These are phyloP conservation scores for Tricholoma sp. DNA, from an alignment of 768 basidiomycete species.

Conservation along the genomic window DNA sequence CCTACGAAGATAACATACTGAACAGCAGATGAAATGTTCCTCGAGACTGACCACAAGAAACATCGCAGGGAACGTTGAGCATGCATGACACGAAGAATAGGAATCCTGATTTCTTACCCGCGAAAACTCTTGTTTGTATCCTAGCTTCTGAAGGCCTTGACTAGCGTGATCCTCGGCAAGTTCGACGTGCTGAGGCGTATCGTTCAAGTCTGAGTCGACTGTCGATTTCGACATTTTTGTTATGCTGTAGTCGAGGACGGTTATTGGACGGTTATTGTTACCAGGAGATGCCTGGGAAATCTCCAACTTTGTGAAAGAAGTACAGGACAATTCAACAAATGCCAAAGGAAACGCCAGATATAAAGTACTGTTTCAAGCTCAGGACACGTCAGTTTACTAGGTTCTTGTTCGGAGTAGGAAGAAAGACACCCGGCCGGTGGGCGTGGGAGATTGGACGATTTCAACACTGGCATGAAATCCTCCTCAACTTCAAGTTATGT, in stretches of 20 bases:
- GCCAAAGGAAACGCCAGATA: no score
- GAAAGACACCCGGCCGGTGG: no score
- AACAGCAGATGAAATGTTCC: conserved; percentile 50
- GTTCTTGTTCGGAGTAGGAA: no score
- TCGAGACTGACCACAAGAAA: conserved; percentile 30
- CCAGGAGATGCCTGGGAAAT: no score
- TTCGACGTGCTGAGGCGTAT: neutral
- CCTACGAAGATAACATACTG: conserved; percentile 30
- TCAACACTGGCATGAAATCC: no score
- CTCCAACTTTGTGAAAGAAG: no score
- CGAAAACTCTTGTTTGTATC: conserved; percentile 52
- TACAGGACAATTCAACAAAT: no score
- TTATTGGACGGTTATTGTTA: no score
- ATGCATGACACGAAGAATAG: neutral
- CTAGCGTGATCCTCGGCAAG: conserved; percentile 8
- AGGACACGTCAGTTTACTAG: no score
- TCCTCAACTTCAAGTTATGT: no score
- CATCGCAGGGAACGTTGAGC: neutral
- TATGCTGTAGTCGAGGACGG: neutral
- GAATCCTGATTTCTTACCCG: conserved; percentile 27
- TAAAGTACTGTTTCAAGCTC: no score
- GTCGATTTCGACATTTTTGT: neutral
- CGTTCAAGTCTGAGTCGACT: neutral
- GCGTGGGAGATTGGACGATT: no score
- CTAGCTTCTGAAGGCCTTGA: conserved; percentile 42